These are phyloP conservation scores for Cornus kousa DNA, from an alignment of 148 eudicot species.

Conservation along the genomic window DNA sequence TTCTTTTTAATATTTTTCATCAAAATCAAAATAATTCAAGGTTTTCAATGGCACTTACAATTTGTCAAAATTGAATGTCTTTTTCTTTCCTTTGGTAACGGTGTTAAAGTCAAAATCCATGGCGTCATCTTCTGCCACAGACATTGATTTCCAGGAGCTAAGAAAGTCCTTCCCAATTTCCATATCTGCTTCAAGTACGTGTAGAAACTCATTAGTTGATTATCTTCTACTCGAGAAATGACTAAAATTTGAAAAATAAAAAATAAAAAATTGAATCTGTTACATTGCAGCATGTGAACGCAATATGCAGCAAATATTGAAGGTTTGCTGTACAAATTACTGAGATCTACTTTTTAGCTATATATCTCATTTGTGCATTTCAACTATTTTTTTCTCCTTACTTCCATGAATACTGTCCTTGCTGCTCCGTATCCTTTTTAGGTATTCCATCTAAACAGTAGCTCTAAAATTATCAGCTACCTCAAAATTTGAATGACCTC, in stretches of 20 bases:
- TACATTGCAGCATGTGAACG: neutral
- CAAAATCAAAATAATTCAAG: conserved; percentile 1
- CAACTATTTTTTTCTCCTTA: neutral
- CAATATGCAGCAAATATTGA: neutral
- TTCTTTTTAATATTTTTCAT: neutral
- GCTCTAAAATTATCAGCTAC: neutral
- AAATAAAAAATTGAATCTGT: neutral
- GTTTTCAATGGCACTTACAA: conserved; percentile 45
- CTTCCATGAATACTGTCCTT: neutral
- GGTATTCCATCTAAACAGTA: neutral
- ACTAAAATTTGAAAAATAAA: neutral
- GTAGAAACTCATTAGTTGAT: conserved; percentile 1
- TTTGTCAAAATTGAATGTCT: conserved; percentile 69
- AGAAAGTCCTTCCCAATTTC: conserved; percentile 79
- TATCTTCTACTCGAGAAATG: neutral
- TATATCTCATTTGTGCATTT: neutral
- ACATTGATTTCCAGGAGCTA: conserved; percentile 67
- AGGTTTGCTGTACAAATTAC: neutral
- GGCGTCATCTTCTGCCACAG: conserved; percentile 47
- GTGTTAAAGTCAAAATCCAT: conserved; percentile 80
- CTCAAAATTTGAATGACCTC: neutral
- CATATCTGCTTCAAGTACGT: conserved; percentile 46
- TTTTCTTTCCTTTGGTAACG: conserved; percentile 63
- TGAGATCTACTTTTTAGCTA: neutral
- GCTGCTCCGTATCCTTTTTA: neutral